phyloP scores from a whole-genome alignment of 345 rosid genomes.

The Eucalyptus pauciflora region DNA sequence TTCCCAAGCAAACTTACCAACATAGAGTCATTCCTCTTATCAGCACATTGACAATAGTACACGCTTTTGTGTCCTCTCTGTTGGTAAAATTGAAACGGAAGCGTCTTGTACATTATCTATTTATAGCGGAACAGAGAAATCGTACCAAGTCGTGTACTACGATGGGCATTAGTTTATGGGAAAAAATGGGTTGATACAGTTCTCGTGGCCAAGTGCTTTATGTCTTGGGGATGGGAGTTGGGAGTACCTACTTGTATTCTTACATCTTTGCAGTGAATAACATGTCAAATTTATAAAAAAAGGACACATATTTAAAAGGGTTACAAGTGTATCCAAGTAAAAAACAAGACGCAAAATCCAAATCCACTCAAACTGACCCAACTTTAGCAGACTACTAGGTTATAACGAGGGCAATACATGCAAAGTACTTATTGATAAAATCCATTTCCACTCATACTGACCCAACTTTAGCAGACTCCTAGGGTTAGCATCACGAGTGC shows the following conservation, averaged over 20 bases:
- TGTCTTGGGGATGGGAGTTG: neutral
- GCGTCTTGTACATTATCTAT: neutral
- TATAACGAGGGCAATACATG: neutral
- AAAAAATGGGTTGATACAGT: neutral
- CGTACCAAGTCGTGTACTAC: neutral
- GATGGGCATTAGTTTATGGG: neutral
- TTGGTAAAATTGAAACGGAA: neutral
- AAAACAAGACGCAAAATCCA: neutral
- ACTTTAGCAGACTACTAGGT: neutral
- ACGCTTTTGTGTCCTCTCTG: neutral
- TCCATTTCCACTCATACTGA: neutral
- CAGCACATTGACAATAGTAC: neutral
- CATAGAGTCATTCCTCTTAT: neutral
- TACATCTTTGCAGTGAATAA: neutral
- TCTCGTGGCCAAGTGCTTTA: neutral
- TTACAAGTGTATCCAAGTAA: neutral
- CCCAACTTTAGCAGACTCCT: neutral
- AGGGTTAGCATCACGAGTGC: neutral
- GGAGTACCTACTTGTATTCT: neutral
- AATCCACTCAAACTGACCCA: neutral
- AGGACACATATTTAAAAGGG: neutral
- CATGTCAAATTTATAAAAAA: neutral
- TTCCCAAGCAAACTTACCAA: neutral
- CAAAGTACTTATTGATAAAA: neutral
- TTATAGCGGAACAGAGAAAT: neutral